These are phyloP conservation scores for Chaetomium cochliodes DNA, from an alignment of 495 filamentous ascomycete genomes.

Conservation along the genomic window DNA sequence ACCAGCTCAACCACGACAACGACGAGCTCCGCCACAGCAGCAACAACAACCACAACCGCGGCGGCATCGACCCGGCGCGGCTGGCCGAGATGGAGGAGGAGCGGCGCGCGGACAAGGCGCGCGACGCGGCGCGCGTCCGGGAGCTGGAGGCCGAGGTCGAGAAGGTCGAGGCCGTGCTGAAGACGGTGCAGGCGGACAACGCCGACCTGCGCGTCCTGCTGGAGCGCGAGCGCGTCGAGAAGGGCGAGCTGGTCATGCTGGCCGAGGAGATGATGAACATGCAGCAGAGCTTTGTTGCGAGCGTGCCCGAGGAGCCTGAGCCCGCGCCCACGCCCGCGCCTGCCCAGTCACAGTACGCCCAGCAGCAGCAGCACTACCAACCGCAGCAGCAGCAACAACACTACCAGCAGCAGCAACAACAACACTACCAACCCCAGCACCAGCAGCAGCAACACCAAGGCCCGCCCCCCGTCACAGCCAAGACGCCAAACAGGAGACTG, in stretches of 20 bases:
- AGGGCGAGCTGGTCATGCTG: constrained; percentile 86
- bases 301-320: constrained; percentile 13
- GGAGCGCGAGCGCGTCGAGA: constrained; percentile 81
- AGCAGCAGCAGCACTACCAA: neutral
- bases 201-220: constrained; percentile 61
- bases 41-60: constrained; percentile 58
- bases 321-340: constrained; percentile 1
- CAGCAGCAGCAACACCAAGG: neutral
- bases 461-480: neutral
- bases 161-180: constrained; percentile 66
- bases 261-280: constrained; percentile 85
- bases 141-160: constrained; percentile 65
- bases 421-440: neutral
- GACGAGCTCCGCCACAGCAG: constrained; percentile 60
- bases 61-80: constrained; percentile 53
- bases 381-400: constrained; percentile 7
- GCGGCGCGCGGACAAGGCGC: constrained; percentile 50
- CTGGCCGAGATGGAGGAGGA: constrained; percentile 47
- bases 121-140: constrained; percentile 53
- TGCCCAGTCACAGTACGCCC: too few species aligned
- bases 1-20: constrained; percentile 66
- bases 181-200: constrained; percentile 63
- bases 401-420: neutral
- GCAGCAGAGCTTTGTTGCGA: constrained; percentile 34
- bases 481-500: constrained; percentile 20